Evolutionary conservation across 2,329 filamentous ascomycete species (phyloP), one percentile per base, ranked within the genome.

Genomic region (Penicillium sp.): DNA sequence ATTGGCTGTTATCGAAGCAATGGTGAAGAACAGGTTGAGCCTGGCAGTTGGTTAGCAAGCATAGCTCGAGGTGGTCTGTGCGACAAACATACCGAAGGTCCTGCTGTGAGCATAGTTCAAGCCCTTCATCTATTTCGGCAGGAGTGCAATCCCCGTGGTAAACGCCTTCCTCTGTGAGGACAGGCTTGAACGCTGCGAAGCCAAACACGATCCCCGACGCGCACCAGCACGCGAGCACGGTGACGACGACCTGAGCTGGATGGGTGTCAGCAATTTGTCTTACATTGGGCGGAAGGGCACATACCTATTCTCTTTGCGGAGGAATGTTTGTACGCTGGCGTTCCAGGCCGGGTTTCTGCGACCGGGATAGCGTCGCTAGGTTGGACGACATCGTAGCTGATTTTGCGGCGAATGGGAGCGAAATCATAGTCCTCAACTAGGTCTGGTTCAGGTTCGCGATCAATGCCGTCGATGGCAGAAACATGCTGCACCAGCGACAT

Each of bases 21-120:
- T 83, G 6, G 91, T 95, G 79, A 96, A 96, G 89, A 96, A 96
- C 63, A 96, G 78, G 72, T 96, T 96, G 55, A 96, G 81, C 57
- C 79, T 81, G 50, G 14, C n/a, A 6, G 18, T n/a, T 14, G 43
- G 51, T 66, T 51, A 64, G 57, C 6, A 13, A 46, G 26, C 22
- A 9, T 31, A 24, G 62, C 65, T n/a, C 29, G 16, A 11, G 9
- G 10, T 3, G 4, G 11, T 40, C 14, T 31, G 13, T 16, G 24
- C 24, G 5, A 24, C 20, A 34, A 50, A 26, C 20, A 50, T 68
- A 79, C 76, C 79, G 71, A 53, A 85, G 70, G 63, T 84, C 82
- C 65, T 87, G 85, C 58, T 79, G 78, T 58, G 81, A 83, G 68
- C 85, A 87, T 18, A 83, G 77, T 55, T 77, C 75, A 1, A 79